Evolutionary conservation across 805 yeast species (phyloP).

Genomic region (Nakazawaea sp.): DNA sequence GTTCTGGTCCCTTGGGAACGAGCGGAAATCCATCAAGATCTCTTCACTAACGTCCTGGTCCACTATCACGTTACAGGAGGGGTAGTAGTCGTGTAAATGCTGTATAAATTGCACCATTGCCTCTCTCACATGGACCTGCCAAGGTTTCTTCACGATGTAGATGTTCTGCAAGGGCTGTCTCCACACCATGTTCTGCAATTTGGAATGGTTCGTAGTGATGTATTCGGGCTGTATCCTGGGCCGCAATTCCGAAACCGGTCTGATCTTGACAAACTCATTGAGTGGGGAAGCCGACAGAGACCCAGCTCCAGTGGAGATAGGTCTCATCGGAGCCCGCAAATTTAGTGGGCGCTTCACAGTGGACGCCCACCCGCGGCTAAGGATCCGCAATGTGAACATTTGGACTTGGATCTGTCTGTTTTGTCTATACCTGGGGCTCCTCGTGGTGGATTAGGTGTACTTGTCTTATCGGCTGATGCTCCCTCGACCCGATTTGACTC

Average conservation of each 20-base stretch:
- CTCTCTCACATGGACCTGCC: constrained; percentile 54
- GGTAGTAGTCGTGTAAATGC: constrained; percentile 55
- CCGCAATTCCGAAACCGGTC: constrained; percentile 7
- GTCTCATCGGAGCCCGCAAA: too few species aligned
- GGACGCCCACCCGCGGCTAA: too few species aligned
- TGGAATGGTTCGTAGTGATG: constrained; percentile 48
- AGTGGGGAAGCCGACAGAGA: constrained; percentile 5
- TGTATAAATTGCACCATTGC: constrained; percentile 63
- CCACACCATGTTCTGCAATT: constrained; percentile 64
- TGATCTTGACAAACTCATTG: constrained; percentile 9
- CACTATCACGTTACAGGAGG: constrained; percentile 71
- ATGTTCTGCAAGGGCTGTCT: constrained; percentile 66
- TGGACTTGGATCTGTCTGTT: too few species aligned
- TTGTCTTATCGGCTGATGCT: too few species aligned
- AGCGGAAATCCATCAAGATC: constrained; percentile 25
- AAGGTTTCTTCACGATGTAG: constrained; percentile 78
- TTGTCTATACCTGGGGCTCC: too few species aligned
- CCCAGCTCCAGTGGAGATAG: neutral
- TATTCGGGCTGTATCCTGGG: constrained; percentile 37
- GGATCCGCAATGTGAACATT: too few species aligned
- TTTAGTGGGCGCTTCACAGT: too few species aligned
- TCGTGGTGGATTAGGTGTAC: too few species aligned
- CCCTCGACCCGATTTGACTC: too few species aligned
- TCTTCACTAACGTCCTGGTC: constrained; percentile 72
- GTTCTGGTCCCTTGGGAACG: constrained; percentile 12